phyloP scores from a whole-genome alignment of 129 eudicot genomes.

The Flaveria trinervia region DNA sequence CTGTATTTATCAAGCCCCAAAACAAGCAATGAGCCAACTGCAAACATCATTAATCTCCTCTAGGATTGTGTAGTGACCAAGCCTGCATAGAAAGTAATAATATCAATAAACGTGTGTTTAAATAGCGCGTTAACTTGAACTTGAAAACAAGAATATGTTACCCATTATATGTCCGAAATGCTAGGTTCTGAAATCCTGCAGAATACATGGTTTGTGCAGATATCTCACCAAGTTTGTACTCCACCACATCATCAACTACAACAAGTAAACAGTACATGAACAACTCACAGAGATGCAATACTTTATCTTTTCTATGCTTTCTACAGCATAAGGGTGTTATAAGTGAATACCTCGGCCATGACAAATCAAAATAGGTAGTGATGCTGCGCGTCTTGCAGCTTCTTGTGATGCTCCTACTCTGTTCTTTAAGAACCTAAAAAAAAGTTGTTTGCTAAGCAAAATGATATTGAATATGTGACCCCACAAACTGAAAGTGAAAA shows the following conservation, averaged over 20 bases:
- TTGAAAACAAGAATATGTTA: constrained; percentile 24
- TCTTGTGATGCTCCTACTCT: constrained; percentile 59
- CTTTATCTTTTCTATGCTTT: background rate
- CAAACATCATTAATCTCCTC: constrained; percentile 70
- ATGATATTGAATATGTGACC: background rate
- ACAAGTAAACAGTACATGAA: constrained; percentile 31
- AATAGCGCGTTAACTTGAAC: background rate
- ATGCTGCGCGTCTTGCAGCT: constrained; percentile 60
- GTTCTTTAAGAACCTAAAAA: constrained; percentile 51
- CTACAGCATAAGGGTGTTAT: background rate
- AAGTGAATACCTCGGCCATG: constrained; percentile 67
- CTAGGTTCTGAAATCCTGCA: constrained; percentile 68
- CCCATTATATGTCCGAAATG: constrained; percentile 62
- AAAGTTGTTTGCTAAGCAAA: constrained; percentile 23
- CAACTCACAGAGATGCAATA: background rate
- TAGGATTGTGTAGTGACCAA: constrained; percentile 75
- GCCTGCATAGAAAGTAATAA: constrained; percentile 42
- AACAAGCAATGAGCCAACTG: constrained; percentile 55
- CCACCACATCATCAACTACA: constrained; percentile 83
- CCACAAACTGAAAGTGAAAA: background rate
- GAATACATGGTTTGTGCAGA: constrained; percentile 62
- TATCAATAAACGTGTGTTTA: background rate
- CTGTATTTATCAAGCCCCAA: constrained; percentile 46
- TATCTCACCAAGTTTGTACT: constrained; percentile 64
- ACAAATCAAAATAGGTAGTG: constrained; percentile 70